These are phyloP conservation scores for Sporopachydermia quercuum DNA, from an alignment of 805 yeast species.

Conservation along the genomic window DNA sequence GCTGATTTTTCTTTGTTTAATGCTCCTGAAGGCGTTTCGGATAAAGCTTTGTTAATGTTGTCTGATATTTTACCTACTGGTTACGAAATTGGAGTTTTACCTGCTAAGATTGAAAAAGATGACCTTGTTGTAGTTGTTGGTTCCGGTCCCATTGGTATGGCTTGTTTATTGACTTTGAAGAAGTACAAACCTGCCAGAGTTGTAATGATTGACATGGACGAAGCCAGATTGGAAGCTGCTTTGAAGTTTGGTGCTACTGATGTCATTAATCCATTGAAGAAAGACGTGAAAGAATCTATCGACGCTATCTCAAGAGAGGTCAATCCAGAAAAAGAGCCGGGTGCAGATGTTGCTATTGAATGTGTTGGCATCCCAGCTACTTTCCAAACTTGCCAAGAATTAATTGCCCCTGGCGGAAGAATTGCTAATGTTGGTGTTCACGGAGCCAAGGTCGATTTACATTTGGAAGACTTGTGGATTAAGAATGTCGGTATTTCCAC, in stretches of 20 bases:
- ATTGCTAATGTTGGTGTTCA: slow-evolving; percentile 52
- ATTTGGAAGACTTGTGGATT: slow-evolving; percentile 30
- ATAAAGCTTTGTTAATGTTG: slow-evolving; percentile 41
- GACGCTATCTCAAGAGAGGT: slow-evolving; percentile 17
- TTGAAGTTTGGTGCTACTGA: slow-evolving; percentile 46
- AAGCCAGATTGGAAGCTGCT: slow-evolving; percentile 42
- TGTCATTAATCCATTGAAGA: slow-evolving; percentile 35
- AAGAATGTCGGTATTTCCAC: slow-evolving; percentile 29
- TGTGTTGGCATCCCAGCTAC: slow-evolving; percentile 54
- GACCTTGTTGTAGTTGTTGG: slow-evolving; percentile 53
- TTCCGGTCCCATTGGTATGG: slow-evolving; percentile 52
- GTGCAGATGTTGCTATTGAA: slow-evolving; percentile 48
- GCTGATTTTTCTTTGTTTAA: slow-evolving; percentile 26
- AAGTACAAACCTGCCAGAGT: slow-evolving; percentile 39
- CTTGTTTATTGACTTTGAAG: slow-evolving; percentile 42
- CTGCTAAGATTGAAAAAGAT: slow-evolving; percentile 35
- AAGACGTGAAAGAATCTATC: slow-evolving; percentile 25
- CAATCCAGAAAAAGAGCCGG: slow-evolving; percentile 25
- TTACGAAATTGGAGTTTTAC: slow-evolving; percentile 47
- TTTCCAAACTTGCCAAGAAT: slow-evolving; percentile 41
- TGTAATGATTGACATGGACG: slow-evolving; percentile 45
- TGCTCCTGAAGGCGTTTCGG: slow-evolving; percentile 21
- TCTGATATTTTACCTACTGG: slow-evolving; percentile 58
- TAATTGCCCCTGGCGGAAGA: slow-evolving; percentile 44
- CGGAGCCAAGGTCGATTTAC: slow-evolving; percentile 26